Evolutionary conservation across 371 early-diverging fungal genomes (phyloP), one percentile per base, ranked within the genome.

Genomic region (Lichtheimia ornata): DNA sequence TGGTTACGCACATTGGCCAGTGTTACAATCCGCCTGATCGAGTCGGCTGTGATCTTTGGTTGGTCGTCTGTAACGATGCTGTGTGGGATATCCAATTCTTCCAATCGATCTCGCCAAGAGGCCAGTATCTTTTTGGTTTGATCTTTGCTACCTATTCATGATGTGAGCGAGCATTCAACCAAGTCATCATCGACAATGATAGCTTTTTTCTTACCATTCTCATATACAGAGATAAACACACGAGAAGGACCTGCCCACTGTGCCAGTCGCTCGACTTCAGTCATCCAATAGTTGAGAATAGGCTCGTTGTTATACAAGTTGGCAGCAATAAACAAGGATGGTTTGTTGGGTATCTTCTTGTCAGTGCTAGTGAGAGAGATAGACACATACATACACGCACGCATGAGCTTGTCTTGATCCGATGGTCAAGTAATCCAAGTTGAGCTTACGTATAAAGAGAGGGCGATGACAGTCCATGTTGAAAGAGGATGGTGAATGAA

Each of bases 301-400:
- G 30, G 53, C 53, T 66, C 65, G 47, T 67, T 73, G 20, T 73
- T 73, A 42, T 60, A 62, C 3, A 73, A 52, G 57, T 64, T 69
- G 18, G 73, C 73, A 43, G 67, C 69, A 41, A 73, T 69, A 47
- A 73, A 73, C 2, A 70, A 40, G 6, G 63, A 52, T 1, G 66
- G 66, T 13, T 49, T 54, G 50, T 59, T 53, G 53, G 20, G 30
- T 17, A 56, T 22, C 56, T 22, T 22, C 56, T 22, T 9, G 14
- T 28, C 35, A 35, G 35, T 5, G 35, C 35, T 35, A 30, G 30
- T 30, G 27, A 27, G 5, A 27, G 7, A 30, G 7, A 30, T 30
- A 6, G 30, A 30, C 7, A 7, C 44, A n/a, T n/a, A 43, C 3
- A 14, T 15, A 50, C 4, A 50, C 2, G 3, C 43, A n/a, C 43